A percentile compares a stretch with the other conserved stretches of the same genome.
Evolutionary conservation across 257 asterid species (phyloP).

Genomic region (Ajuga chamaepitys): DNA sequence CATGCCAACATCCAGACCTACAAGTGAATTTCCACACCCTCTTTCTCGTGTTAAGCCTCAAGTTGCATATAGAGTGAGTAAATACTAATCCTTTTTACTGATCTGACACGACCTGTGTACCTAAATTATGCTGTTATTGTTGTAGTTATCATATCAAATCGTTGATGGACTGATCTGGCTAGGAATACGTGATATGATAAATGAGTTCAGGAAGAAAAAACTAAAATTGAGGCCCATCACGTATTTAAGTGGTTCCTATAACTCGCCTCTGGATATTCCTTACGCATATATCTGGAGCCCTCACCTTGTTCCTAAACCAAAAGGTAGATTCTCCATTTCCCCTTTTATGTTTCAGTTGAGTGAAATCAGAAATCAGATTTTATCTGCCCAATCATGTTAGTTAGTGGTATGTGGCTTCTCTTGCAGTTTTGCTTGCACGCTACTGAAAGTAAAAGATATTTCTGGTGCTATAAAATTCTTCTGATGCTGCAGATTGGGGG

Average conservation of each 20-base stretch:
- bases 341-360: background rate
- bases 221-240: slow-evolving; percentile 72
- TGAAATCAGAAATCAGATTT: background rate
- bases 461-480: background rate
- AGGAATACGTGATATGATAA: slow-evolving; percentile 85
- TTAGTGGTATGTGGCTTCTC: background rate
- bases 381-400: background rate
- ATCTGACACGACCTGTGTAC: background rate
- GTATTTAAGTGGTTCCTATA: slow-evolving; percentile 60
- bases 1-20: slow-evolving; percentile 47
- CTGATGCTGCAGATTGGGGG: slow-evolving; percentile 75
- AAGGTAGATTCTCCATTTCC: slow-evolving; percentile 38
- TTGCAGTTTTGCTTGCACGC: background rate
- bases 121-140: slow-evolving; percentile 1
- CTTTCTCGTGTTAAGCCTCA: slow-evolving; percentile 85
- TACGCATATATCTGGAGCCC: slow-evolving; percentile 96
- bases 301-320: slow-evolving; percentile 89
- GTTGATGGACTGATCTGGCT: slow-evolving; percentile 86
- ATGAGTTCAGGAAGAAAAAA: slow-evolving; percentile 79
- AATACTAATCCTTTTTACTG: slow-evolving; percentile 13
- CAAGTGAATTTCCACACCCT: slow-evolving; percentile 92
- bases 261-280: slow-evolving; percentile 46
- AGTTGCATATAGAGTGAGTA: slow-evolving; percentile 73
- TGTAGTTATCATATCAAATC: slow-evolving; percentile 81
- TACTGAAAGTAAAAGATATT: background rate